phyloP scores from a whole-genome alignment of 768 basidiomycete species.

The Lactifluus pinguis region DNA sequence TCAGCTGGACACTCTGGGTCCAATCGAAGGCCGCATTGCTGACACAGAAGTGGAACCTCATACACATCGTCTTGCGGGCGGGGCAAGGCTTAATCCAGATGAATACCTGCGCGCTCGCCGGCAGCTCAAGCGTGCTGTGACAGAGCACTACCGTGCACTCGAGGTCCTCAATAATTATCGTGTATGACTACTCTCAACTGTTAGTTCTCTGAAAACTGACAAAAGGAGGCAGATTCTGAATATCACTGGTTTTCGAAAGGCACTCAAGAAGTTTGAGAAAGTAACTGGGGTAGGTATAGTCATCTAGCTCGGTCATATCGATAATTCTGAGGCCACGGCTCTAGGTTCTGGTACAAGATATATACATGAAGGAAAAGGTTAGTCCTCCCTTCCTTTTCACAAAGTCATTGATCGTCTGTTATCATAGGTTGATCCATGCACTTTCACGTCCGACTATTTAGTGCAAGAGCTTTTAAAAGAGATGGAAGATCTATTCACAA shows the following conservation, averaged over 20 bases:
- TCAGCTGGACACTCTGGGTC: background rate
- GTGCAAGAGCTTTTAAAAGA: slow-evolving; percentile 62
- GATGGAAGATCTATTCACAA: slow-evolving; percentile 70
- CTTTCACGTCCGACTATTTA: slow-evolving; percentile 54
- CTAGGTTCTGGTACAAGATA: slow-evolving; percentile 59
- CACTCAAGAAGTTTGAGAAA: slow-evolving; percentile 81
- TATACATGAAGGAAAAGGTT: slow-evolving; percentile 78
- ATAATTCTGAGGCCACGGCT: background rate
- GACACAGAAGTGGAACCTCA: slow-evolving; percentile 1
- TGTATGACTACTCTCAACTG: slow-evolving; percentile 31
- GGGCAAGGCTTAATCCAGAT: slow-evolving; percentile 44
- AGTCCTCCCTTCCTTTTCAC: background rate
- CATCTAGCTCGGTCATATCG: background rate
- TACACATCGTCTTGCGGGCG: background rate
- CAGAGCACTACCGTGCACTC: slow-evolving; percentile 77
- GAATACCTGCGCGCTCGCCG: slow-evolving; percentile 78
- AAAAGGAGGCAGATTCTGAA: slow-evolving; percentile 58
- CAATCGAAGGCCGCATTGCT: background rate
- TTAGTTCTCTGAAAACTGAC: slow-evolving; percentile 10
- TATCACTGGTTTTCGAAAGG: slow-evolving; percentile 82
- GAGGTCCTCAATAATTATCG: slow-evolving; percentile 87
- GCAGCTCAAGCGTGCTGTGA: slow-evolving; percentile 71
- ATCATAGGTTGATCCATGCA: slow-evolving; percentile 53
- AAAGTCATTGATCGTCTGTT: background rate
- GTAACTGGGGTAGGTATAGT: slow-evolving; percentile 50